phyloP scores from a whole-genome alignment of 768 basidiomycete genomes.

The Xerocomellus amylosporus region DNA sequence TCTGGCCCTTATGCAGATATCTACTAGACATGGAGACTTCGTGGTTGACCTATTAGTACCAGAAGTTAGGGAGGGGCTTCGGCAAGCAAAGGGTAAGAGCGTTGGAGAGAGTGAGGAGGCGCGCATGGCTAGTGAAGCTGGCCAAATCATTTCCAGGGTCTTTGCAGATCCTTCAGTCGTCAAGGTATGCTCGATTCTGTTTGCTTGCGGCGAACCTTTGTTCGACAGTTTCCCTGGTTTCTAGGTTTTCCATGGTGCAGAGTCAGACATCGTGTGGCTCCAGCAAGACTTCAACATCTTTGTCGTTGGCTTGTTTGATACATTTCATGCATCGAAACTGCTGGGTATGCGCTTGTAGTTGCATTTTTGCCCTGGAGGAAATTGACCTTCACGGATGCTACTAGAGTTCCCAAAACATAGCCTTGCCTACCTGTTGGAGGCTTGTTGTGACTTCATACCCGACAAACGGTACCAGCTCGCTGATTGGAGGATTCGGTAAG shows the following conservation, averaged over 20 bases:
- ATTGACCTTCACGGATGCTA: neutral
- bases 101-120: conserved; percentile 10
- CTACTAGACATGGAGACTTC: conserved; percentile 80
- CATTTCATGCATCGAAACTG: conserved; percentile 88
- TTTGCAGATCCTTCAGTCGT: conserved; percentile 82
- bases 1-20: conserved; percentile 91
- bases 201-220: neutral
- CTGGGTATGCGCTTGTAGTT: conserved; percentile 47
- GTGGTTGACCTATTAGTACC: conserved; percentile 75
- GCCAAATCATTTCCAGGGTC: conserved; percentile 47
- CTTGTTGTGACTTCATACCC: conserved; percentile 85
- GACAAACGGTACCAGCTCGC: conserved; percentile 97
- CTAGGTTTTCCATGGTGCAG: conserved; percentile 92
- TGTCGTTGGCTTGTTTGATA: conserved; percentile 95
- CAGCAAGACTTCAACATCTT: conserved; percentile 95
- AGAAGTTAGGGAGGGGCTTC: conserved; percentile 66
- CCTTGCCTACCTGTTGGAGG: conserved; percentile 77
- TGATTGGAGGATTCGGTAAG: conserved; percentile 92
- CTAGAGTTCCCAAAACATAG: conserved; percentile 81
- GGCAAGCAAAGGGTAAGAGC: conserved; percentile 50
- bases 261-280: conserved; percentile 92
- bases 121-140: conserved; percentile 23
- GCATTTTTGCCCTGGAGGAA: neutral
- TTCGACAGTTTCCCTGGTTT: neutral
- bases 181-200: conserved; percentile 53